Percentiles rank a stretch among this genome's conserved stretches.
phyloP scores from a whole-genome alignment of 2,329 filamentous ascomycete genomes.

The Trichoderma aggressivum region DNA sequence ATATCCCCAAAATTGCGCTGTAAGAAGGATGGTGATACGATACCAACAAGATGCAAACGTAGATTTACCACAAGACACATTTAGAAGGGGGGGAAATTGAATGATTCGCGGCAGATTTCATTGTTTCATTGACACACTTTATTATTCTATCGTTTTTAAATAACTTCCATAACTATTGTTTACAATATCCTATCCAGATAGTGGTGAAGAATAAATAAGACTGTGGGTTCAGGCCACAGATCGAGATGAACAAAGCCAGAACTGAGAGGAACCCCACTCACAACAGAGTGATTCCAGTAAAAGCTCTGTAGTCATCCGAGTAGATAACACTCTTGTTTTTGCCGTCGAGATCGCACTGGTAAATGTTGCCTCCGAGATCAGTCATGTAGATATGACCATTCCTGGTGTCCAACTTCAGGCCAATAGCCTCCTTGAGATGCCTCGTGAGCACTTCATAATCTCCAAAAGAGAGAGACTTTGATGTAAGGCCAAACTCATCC shows the following conservation, averaged over 20 bases:
- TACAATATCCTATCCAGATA: not conserved
- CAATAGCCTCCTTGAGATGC: constrained; percentile 46
- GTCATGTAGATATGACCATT: constrained; percentile 38
- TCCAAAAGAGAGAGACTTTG: constrained; percentile 26
- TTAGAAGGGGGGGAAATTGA: not conserved
- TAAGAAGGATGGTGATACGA: too few relatives aligned
- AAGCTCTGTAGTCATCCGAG: not conserved
- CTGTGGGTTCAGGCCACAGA: not conserved
- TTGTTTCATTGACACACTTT: not conserved
- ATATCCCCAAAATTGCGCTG: too few relatives aligned
- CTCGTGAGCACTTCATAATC: constrained; percentile 24
- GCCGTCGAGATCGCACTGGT: constrained; percentile 34
- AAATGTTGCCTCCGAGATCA: constrained; percentile 40
- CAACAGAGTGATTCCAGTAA: not conserved
- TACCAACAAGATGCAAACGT: too few relatives aligned
- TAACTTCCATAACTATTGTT: not conserved
- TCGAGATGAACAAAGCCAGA: not conserved
- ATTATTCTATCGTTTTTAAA: not conserved
- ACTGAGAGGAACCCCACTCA: not conserved
- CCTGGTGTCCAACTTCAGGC: constrained; percentile 38
- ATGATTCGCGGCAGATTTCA: not conserved
- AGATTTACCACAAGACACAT: too few relatives aligned
- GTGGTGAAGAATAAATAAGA: not conserved
- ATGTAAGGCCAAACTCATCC: not conserved
- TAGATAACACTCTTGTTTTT: not conserved